A percentile compares a stretch with the other conserved stretches of the same genome.
Evolutionary conservation across 106 monocot species (phyloP).

Genomic region (Ottelia alismoides): DNA sequence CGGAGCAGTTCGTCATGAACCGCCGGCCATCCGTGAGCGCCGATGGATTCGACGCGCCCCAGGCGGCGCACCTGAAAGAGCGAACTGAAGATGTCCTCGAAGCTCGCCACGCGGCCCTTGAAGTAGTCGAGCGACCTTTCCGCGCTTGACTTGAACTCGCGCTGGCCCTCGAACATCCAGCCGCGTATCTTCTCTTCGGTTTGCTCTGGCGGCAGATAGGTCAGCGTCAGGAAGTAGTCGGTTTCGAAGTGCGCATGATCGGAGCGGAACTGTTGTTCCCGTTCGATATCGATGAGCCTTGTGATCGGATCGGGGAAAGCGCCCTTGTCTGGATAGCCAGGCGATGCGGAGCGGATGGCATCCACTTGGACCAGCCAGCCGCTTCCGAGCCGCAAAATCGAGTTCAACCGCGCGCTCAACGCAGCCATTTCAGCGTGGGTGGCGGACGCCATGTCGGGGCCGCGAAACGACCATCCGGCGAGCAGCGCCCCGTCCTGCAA

Average conservation of each 20-base stretch:
- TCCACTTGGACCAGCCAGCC: neutral
- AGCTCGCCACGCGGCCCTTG: neutral
- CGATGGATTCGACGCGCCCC: neutral
- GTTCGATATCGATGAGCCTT: neutral
- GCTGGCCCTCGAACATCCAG: neutral
- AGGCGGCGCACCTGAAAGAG: neutral
- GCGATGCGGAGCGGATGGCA: neutral
- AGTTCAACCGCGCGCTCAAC: neutral
- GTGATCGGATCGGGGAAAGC: neutral
- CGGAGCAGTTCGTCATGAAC: neutral
- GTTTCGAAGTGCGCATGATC: neutral
- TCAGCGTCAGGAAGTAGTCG: neutral
- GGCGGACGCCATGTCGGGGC: neutral
- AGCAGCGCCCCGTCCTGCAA: neutral
- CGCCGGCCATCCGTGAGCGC: too few relatives aligned
- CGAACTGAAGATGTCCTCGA: neutral
- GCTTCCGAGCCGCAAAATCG: neutral
- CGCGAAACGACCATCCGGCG: neutral
- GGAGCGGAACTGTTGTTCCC: neutral
- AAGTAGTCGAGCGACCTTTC: neutral
- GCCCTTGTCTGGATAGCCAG: neutral
- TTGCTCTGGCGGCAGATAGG: neutral
- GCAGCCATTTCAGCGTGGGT: neutral
- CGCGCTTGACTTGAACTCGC: neutral
- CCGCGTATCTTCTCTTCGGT: neutral